These are phyloP conservation scores for Volutella citrinella DNA, from an alignment of 2,329 filamentous ascomycete genomes.

Conservation along the genomic window DNA sequence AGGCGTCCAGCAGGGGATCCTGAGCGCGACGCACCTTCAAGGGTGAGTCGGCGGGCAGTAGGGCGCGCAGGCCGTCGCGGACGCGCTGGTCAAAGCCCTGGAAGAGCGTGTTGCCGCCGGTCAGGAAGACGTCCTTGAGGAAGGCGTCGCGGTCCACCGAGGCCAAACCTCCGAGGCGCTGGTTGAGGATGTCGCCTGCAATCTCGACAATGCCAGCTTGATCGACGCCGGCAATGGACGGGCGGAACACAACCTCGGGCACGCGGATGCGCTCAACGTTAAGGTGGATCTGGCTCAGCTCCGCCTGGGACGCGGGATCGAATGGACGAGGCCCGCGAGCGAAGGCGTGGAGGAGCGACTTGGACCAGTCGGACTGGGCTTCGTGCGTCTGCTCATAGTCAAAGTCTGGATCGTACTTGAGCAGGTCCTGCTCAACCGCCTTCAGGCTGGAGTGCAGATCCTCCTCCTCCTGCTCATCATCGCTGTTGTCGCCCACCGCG, in stretches of 20 bases:
- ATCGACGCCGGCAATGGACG: constrained; percentile 85
- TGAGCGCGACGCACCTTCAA: constrained; percentile 70
- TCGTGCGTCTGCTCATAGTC: constrained; percentile 90
- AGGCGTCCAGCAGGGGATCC: constrained; percentile 82
- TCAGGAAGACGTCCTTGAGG: constrained; percentile 85
- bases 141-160: constrained; percentile 65
- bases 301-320: constrained; percentile 71
- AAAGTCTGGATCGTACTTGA: constrained; percentile 83
- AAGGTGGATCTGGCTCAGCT: constrained; percentile 86
- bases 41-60: constrained; percentile 66
- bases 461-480: constrained; percentile 90
- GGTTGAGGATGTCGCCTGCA: constrained; percentile 81
- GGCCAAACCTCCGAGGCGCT: constrained; percentile 63
- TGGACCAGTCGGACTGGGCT: constrained; percentile 93
- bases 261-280: constrained; percentile 96
- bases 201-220: constrained; percentile 94
- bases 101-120: constrained; percentile 89
- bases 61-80: constrained; percentile 65
- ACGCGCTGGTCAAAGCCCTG: constrained; percentile 82
- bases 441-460: constrained; percentile 74
- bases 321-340: constrained; percentile 83
- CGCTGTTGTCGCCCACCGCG: constrained; percentile 75
- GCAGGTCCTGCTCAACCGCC: constrained; percentile 76
- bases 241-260: constrained; percentile 90
- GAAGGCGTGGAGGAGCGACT: constrained; percentile 86